Base-by-base conservation (phyloP, 495 filamentous ascomycete genomes). In the Hyaloscypha hepaticicola region DNA sequence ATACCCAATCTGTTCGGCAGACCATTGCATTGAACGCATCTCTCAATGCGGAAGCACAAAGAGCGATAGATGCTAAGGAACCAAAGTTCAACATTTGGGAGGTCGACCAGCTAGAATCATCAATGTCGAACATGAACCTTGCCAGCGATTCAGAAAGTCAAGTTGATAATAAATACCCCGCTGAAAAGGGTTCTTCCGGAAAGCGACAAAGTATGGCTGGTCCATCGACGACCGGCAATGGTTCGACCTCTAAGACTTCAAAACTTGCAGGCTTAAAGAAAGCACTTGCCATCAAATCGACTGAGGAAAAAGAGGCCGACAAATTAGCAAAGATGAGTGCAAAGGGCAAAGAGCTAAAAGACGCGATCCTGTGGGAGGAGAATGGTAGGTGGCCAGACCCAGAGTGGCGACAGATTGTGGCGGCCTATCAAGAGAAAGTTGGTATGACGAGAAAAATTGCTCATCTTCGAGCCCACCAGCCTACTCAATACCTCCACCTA, bases 401-500 rank as follows among this genome's bases (percentile, higher is more conserved):
- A 26, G 61, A 74, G 52, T 75, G 74, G 69, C 71, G 72, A 51
- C 62, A 70, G 11, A 71, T 82, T 25, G 78, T 80, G 27, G 31
- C 65, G 1, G 63, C 56, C 21, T 80, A 82, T 61, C 79, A 81
- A 48, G 75, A 77, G 5, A 72, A 74, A 29, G 67, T 79, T 16
- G 78, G 78, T 19, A 78, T 80, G 70, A 67, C 69, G 55, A 63
- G 68, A 38, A 77, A 73, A 53, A 77, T 82, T 41, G 70, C 74
- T 5, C 67, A 77, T 5, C 72, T 80, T 41, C 77, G 79, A 50
- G 61, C 58, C n/a, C 65, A 56, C 1, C 52, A 55, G 5, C 79
- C 79, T 41, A 69, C 74, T 33, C 78, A 82, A 58, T 82, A 82
- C 56, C 73, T 82, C 11, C 78, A 80, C 56, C 72, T 80, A 28